phyloP scores from a whole-genome alignment of 2,329 filamentous ascomycete species.

The Sporothrix globosa region DNA sequence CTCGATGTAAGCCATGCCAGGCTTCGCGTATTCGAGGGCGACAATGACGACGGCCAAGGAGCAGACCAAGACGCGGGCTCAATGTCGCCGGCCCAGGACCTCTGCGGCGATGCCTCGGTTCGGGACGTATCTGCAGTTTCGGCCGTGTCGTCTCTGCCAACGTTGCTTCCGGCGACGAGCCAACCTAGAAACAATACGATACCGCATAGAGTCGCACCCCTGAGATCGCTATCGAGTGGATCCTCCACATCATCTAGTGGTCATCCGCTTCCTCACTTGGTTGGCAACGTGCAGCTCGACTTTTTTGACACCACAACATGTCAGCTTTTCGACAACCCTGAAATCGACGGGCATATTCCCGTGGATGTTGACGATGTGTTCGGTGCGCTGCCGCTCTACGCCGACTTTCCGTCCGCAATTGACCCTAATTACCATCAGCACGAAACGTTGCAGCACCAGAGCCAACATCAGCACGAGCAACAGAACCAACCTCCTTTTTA shows the following conservation, averaged over 20 bases:
- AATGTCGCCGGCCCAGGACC: neutral
- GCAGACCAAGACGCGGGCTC: neutral
- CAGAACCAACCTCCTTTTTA: neutral
- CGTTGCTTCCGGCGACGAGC: neutral
- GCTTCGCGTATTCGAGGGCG: conserved; percentile 17
- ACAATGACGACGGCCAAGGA: neutral
- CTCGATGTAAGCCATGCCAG: conserved; percentile 22
- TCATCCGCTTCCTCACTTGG: neutral
- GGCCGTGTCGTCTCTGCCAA: neutral
- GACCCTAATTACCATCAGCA: conserved; percentile 14
- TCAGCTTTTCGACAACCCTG: neutral
- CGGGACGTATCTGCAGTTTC: neutral
- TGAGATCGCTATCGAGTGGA: neutral
- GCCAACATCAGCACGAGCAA: neutral
- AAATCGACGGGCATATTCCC: neutral
- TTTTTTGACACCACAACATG: conserved; percentile 2
- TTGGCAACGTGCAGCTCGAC: neutral
- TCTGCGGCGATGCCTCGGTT: neutral
- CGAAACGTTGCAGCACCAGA: neutral
- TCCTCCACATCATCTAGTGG: neutral
- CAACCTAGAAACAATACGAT: neutral
- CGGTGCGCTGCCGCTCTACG: conserved; percentile 4
- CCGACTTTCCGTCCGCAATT: neutral
- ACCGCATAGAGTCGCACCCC: neutral
- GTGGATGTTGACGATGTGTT: conserved; percentile 21